A percentile compares a stretch with the other conserved stretches of the same genome.
Conservation (phyloP, 257 asterid genomes). For the Sherardia arvensis region DNA sequence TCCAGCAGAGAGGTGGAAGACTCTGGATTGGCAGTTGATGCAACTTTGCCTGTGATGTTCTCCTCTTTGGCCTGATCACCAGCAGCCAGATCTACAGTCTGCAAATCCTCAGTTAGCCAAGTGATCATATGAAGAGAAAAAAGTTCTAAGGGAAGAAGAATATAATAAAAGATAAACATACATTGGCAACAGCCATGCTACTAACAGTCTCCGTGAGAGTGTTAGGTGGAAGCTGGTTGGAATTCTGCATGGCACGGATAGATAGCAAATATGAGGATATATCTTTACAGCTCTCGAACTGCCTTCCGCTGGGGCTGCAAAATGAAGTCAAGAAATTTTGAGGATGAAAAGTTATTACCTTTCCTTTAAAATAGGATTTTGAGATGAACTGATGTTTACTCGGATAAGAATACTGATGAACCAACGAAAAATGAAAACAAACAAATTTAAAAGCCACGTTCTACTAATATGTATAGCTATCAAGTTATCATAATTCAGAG, state of each 20-base stretch:
- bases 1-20: slow-evolving; percentile 28
- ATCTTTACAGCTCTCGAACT: slow-evolving; percentile 70
- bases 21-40: slow-evolving; percentile 23
- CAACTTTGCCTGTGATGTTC: slow-evolving; percentile 16
- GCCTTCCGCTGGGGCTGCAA: slow-evolving; percentile 78
- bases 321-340: slow-evolving; percentile 11
- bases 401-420: background rate
- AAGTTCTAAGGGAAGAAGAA: background rate
- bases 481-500: background rate
- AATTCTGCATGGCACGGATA: slow-evolving; percentile 41
- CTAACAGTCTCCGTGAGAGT: slow-evolving; percentile 19
- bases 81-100: slow-evolving; percentile 29
- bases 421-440: background rate
- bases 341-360: slow-evolving; percentile 4
- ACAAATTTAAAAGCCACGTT: background rate
- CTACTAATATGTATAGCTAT: background rate
- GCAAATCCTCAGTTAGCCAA: slow-evolving; percentile 22
- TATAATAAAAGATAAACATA: slow-evolving; percentile 21
- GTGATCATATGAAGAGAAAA: background rate
- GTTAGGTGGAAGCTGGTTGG: slow-evolving; percentile 17
- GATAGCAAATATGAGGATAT: slow-evolving; percentile 55
- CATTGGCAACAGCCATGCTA: slow-evolving; percentile 23
- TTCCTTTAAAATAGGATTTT: background rate
- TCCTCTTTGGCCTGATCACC: slow-evolving; percentile 28
- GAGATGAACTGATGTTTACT: background rate